phyloP scores from a whole-genome alignment of 441 rosid species.

The Arabidopsis hybrid region DNA sequence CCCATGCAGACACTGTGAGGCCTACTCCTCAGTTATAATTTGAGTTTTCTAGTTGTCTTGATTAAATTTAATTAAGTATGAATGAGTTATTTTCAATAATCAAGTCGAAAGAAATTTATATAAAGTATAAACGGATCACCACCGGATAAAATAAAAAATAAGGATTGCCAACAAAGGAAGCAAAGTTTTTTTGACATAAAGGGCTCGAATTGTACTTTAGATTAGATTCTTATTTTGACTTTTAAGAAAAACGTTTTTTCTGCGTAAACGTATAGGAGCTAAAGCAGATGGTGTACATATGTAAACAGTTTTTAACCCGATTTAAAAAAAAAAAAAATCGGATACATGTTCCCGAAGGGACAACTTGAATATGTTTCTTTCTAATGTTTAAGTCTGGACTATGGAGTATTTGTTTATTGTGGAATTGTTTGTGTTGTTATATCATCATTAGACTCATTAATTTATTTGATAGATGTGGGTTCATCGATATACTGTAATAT shows the following conservation, averaged over 20 bases:
- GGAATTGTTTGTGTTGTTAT: background rate
- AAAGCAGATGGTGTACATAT: background rate
- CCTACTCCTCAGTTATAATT: conserved; percentile 7
- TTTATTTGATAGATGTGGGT: background rate
- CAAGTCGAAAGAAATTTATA: background rate
- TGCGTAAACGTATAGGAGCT: background rate
- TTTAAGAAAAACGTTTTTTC: background rate
- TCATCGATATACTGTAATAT: background rate
- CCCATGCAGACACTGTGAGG: conserved; percentile 52
- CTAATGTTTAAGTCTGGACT: background rate
- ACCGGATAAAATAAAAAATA: background rate
- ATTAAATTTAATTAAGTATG: background rate
- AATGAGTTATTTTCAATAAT: background rate
- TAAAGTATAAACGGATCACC: background rate
- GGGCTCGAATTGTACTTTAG: conserved; percentile 1
- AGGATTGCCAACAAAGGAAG: conserved; percentile 40
- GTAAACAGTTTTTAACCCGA: background rate
- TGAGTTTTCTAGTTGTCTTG: background rate
- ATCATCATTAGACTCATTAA: background rate
- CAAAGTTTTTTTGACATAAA: conserved; percentile 41
- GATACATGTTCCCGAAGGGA: background rate
- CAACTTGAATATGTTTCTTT: background rate
- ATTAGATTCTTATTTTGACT: conserved; percentile 26
- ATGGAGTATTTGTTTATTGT: no score
- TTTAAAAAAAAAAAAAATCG: background rate